Evolutionary conservation across 352 stramenopile species (phyloP).

Genomic region (Globisporangium splendens): DNA sequence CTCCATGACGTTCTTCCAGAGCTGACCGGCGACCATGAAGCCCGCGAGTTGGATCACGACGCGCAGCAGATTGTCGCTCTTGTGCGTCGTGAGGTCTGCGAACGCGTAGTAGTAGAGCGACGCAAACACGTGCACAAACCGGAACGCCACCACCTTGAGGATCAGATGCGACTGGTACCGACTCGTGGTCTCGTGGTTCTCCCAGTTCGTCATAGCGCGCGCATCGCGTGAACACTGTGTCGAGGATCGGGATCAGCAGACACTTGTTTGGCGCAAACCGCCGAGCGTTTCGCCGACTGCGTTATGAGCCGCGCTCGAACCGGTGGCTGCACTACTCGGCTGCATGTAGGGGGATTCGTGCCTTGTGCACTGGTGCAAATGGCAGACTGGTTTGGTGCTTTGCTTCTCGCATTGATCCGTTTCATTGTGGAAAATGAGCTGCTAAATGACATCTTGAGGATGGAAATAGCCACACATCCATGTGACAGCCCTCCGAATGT

Average conservation of each 20-base stretch:
- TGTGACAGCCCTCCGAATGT: no score
- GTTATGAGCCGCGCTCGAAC: constrained; percentile 16
- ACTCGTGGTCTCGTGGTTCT: constrained; percentile 89
- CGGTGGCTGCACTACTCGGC: not conserved
- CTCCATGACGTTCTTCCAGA: constrained; percentile 93
- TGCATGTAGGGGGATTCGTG: constrained; percentile 2
- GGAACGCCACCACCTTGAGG: constrained; percentile 98
- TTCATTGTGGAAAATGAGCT: not conserved
- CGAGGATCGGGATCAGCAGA: constrained; percentile 76
- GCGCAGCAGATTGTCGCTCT: constrained; percentile 70
- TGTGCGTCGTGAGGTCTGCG: constrained; percentile 16
- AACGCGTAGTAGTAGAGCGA: constrained; percentile 97
- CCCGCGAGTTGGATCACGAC: constrained; percentile 91
- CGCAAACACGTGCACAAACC: constrained; percentile 96
- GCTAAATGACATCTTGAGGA: not conserved
- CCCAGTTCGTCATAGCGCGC: constrained; percentile 92
- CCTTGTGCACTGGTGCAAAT: no score
- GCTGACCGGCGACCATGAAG: constrained; percentile 93
- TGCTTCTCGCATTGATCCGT: not conserved
- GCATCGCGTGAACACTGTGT: constrained; percentile 80
- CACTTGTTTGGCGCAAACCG: not conserved
- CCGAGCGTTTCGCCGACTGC: constrained; percentile 42
- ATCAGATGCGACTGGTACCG: constrained; percentile 91
- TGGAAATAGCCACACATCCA: no score
- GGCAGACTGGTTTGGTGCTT: not conserved